phyloP scores from a whole-genome alignment of 306 rosid species.

The Prunus armeniaca region DNA sequence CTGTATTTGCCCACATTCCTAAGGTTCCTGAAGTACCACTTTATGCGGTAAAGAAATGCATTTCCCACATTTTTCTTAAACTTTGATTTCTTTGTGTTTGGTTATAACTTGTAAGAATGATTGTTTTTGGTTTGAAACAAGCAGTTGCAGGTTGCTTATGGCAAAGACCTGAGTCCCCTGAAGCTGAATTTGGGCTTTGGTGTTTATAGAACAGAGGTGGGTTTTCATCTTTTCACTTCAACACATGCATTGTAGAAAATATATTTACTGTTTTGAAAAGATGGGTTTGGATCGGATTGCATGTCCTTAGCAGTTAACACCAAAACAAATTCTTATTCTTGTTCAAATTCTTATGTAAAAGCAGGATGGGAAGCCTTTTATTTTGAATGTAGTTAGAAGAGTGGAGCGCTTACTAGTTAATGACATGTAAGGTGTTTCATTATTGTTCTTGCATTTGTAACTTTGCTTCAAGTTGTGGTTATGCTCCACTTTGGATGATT shows the following conservation, averaged over 20 bases:
- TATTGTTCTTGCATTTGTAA: slow-evolving; percentile 5
- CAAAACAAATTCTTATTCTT: neutral
- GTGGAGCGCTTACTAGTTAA: slow-evolving; percentile 62
- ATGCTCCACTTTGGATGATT: slow-evolving; percentile 18
- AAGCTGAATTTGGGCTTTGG: slow-evolving; percentile 94
- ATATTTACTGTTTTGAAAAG: no score
- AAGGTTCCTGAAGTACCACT: slow-evolving; percentile 87
- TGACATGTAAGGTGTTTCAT: slow-evolving; percentile 32
- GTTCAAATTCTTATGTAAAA: slow-evolving; percentile 2
- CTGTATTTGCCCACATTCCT: slow-evolving; percentile 55
- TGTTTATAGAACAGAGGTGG: slow-evolving; percentile 92
- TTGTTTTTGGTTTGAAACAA: neutral
- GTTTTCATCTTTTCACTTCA: neutral
- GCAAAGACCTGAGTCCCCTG: slow-evolving; percentile 75
- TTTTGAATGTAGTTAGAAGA: slow-evolving; percentile 73
- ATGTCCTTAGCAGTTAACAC: no score
- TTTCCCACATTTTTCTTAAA: neutral
- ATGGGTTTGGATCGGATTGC: no score
- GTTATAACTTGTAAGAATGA: neutral
- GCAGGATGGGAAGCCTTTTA: slow-evolving; percentile 91
- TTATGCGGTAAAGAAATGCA: slow-evolving; percentile 53
- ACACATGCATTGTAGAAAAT: no score
- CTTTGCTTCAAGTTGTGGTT: slow-evolving; percentile 7
- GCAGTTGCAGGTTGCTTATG: slow-evolving; percentile 74
- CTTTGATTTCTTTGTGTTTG: neutral